A percentile compares a stretch with the other conserved stretches of the same genome.
Evolutionary conservation across 208 protist genomes (phyloP).

Genomic region (Trypanosoma conorhini): DNA sequence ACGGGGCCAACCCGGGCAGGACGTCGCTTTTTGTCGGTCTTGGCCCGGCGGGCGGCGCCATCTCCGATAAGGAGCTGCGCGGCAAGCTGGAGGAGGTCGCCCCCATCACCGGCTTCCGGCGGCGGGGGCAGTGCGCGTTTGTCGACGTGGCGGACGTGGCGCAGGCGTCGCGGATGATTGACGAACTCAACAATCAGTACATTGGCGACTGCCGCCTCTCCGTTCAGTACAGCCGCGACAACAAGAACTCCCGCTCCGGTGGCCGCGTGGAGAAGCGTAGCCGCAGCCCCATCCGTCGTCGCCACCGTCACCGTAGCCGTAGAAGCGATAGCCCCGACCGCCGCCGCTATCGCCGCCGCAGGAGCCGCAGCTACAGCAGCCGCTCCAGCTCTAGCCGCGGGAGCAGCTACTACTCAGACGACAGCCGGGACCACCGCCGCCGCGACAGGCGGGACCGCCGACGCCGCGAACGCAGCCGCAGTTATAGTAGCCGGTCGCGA

Average conservation of each 20-base stretch:
- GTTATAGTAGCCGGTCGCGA: conserved; percentile 28
- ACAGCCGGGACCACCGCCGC: conserved; percentile 9
- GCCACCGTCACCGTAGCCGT: background rate
- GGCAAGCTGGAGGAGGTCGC: conserved; percentile 38
- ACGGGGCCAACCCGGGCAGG: background rate
- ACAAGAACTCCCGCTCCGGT: conserved; percentile 29
- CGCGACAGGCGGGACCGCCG: conserved; percentile 14
- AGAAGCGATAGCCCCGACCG: conserved; percentile 22
- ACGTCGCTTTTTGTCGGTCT: conserved; percentile 56
- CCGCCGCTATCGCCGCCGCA: conserved; percentile 15
- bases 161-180: conserved; percentile 44
- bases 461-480: conserved; percentile 27
- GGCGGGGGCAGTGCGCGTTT: conserved; percentile 66
- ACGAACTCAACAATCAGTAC: conserved; percentile 44
- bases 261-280: conserved; percentile 19
- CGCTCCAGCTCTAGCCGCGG: conserved; percentile 26
- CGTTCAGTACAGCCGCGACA: conserved; percentile 49
- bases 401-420: conserved; percentile 10
- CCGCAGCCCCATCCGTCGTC: conserved; percentile 4
- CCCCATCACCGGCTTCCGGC: conserved; percentile 46
- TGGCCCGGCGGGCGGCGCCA: conserved; percentile 40
- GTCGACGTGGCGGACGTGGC: conserved; percentile 36
- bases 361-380: conserved; percentile 2
- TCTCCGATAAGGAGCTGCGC: conserved; percentile 39
- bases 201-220: conserved; percentile 53